Percentiles rank a stretch among this genome's conserved stretches.
phyloP scores from a whole-genome alignment of 345 rosid species.

The Citrus inodora region DNA sequence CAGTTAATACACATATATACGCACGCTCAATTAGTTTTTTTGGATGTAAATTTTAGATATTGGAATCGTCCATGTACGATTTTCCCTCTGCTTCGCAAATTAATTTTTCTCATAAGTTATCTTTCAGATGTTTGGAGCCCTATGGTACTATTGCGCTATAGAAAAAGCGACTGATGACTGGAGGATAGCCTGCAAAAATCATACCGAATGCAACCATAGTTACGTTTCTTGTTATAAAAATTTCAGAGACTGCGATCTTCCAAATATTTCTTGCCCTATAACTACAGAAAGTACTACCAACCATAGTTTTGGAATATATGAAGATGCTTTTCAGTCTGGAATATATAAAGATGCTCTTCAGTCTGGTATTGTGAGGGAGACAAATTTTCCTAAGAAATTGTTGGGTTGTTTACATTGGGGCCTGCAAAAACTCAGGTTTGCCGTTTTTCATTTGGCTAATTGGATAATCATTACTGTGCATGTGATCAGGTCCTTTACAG shows the following conservation, averaged over 20 bases:
- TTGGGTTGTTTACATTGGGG: not conserved
- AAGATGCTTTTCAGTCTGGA: not conserved
- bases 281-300: not conserved
- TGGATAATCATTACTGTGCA: too few relatives aligned
- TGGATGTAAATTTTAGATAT: not conserved
- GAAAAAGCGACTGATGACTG: not conserved
- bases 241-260: too few relatives aligned
- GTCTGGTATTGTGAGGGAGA: not conserved
- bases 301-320: not conserved
- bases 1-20: too few relatives aligned
- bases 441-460: too few relatives aligned
- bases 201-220: too few relatives aligned
- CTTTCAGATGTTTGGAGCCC: not conserved
- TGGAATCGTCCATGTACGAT: not conserved
- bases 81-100: too few relatives aligned
- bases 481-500: too few relatives aligned
- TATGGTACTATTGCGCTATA: not conserved
- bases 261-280: too few relatives aligned
- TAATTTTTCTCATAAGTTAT: not conserved
- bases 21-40: too few relatives aligned
- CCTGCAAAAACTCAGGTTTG: not conserved
- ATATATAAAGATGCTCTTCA: not conserved
- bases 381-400: not conserved
- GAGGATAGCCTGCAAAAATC: too few relatives aligned
- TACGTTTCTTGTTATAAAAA: too few relatives aligned